Percentiles rank a stretch among this genome's conserved stretches.
phyloP scores from a whole-genome alignment of 495 filamentous ascomycete species.

The Podospora tetraspora region DNA sequence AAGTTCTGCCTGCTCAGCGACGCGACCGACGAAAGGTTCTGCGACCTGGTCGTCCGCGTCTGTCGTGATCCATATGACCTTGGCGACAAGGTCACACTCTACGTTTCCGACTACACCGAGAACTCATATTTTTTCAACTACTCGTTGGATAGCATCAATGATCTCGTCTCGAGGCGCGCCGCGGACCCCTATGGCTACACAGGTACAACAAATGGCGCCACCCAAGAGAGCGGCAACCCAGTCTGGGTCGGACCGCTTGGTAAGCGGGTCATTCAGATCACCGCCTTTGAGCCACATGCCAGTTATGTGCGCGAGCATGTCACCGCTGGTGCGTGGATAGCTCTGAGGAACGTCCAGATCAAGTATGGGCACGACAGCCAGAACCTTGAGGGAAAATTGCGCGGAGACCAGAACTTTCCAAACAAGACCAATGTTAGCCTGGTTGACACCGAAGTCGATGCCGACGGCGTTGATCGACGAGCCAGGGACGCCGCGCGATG shows the following conservation, averaged over 20 bases:
- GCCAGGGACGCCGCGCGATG: constrained; percentile 49
- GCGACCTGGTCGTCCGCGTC: constrained; percentile 72
- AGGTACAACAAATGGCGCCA: not conserved
- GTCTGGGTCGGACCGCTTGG: constrained; percentile 75
- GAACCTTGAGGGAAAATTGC: constrained; percentile 67
- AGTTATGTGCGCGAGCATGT: constrained; percentile 50
- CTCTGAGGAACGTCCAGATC: constrained; percentile 66
- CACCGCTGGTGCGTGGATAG: constrained; percentile 54
- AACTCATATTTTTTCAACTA: constrained; percentile 58
- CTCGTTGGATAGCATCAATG: constrained; percentile 38
- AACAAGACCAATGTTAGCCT: constrained; percentile 50
- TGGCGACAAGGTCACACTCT: constrained; percentile 53
- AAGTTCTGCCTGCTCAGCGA: constrained; percentile 66
- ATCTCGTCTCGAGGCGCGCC: constrained; percentile 18
- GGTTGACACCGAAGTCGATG: constrained; percentile 20
- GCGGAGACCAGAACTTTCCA: constrained; percentile 51
- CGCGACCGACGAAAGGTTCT: constrained; percentile 50
- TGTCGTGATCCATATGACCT: constrained; percentile 55
- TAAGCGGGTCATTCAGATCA: constrained; percentile 65
- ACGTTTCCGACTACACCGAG: constrained; percentile 82
- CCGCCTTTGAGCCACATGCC: constrained; percentile 66
- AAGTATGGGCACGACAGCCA: constrained; percentile 48
- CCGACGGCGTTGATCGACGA: not conserved
- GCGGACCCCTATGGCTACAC: constrained; percentile 33
- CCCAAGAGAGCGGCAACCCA: constrained; percentile 3